These are phyloP conservation scores for Colletotrichum sp. DNA, from an alignment of 2,329 filamentous ascomycete genomes.

Conservation along the genomic window DNA sequence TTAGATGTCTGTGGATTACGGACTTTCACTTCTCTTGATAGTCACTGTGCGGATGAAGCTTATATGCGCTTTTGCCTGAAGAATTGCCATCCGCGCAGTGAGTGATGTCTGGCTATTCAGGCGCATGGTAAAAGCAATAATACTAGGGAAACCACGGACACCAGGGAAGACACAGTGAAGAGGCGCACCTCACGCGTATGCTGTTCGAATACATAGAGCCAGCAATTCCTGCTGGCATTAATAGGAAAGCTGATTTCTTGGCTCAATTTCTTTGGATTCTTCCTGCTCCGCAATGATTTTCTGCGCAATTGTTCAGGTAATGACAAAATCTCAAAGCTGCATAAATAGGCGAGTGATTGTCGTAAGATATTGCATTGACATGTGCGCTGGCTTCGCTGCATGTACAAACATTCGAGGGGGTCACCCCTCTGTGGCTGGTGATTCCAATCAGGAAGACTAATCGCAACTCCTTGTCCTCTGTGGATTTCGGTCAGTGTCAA, in stretches of 20 bases:
- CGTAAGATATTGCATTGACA: not conserved
- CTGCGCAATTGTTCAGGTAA: not conserved
- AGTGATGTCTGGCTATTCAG: not conserved
- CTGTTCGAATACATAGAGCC: not conserved
- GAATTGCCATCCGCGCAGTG: too few relatives aligned
- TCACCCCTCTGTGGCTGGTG: not conserved
- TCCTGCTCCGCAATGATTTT: not conserved
- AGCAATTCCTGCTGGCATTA: not conserved
- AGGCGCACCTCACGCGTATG: not conserved
- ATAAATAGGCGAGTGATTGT: not conserved
- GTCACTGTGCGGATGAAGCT: too few relatives aligned
- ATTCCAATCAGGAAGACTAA: not conserved
- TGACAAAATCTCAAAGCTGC: not conserved
- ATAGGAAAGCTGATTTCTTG: not conserved
- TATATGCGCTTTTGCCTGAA: too few relatives aligned
- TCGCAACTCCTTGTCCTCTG: not conserved
- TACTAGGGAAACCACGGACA: rapidly evolving
- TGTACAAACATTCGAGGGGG: not conserved
- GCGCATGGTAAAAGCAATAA: rapidly evolving
- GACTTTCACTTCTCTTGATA: not conserved
- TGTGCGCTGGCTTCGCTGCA: not conserved
- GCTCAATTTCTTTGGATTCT: not conserved
- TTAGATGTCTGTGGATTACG: too few relatives aligned
- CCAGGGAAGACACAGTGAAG: too few relatives aligned
- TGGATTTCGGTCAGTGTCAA: not conserved